Evolutionary conservation across 495 filamentous ascomycete species (phyloP), one percentile per base, ranked within the genome.

Genomic region (Neurospora discreta): DNA sequence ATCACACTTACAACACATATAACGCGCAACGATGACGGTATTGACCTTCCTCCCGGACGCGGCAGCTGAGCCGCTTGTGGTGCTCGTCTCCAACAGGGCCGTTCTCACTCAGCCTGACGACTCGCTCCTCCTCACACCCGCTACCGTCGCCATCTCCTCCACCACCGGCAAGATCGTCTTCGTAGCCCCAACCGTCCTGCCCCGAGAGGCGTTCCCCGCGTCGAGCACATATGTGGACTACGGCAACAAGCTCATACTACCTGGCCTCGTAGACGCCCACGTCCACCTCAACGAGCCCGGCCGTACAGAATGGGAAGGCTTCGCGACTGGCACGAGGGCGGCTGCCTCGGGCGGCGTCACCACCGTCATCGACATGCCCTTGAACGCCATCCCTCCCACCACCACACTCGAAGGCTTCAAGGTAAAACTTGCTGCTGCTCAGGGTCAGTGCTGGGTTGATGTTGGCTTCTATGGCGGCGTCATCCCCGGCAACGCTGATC

Each of bases 251-350:
- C 84, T 97, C 23, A 83, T 99, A 41, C 88, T 99, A 40, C 95
- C 95, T 0, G 95, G 95, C 23, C 85, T 99, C 41, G 95, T 99
- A 13, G 95, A 99, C 81, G 95, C 95, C 18, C 95, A 99, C 80
- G 95, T 99, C 40, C 95, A 99, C 81, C 89, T 99, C 76, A 99
- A 99, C 77, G 95, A 99, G 83, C 95, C 95, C 0, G 95, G 95
- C 67, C 87, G 95, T 26, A 98, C 95, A 44, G 95, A 99, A 89
- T 99, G 95, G 95, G 95, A 99, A 78, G 95, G 95, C 33, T 99
- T 99, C 86, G 89, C 90, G 81, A 96, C 93, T 3, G 95, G 95
- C 58, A 98, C 95, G 38, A 87, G 90, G 79, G 95, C 95, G 33
- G 95, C 95, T 11, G 95, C 95, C 69, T 97, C 94, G 79, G 95